Evolutionary conservation across 306 rosid species (phyloP).

Genomic region (Fagus crenata): DNA sequence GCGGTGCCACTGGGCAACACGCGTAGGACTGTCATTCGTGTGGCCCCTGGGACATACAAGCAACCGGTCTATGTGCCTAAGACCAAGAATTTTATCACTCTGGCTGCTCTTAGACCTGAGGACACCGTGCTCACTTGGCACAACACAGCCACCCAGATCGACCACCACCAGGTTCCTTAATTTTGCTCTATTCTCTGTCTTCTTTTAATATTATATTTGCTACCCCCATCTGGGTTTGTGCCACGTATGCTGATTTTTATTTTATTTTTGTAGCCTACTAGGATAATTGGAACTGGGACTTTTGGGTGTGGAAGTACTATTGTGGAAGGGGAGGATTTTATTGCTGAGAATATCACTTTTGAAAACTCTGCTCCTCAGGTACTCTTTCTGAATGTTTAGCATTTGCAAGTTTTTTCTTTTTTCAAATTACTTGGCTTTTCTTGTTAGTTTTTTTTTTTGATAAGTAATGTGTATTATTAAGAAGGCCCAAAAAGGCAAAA

Average conservation of each 20-base stretch:
- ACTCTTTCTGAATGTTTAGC: conserved; percentile 15
- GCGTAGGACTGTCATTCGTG: conserved; percentile 65
- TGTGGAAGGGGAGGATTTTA: conserved; percentile 92
- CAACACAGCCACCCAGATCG: conserved; percentile 71
- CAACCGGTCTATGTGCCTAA: conserved; percentile 83
- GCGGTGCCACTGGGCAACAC: conserved; percentile 75
- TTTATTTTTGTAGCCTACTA: conserved; percentile 47
- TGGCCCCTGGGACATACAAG: conserved; percentile 67
- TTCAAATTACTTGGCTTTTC: conserved; percentile 17
- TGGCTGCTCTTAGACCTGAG: conserved; percentile 59
- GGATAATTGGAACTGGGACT: conserved; percentile 78
- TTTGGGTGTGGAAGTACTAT: conserved; percentile 83
- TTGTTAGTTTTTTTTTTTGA: too few relatives aligned
- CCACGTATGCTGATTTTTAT: conserved; percentile 5
- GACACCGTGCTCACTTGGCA: conserved; percentile 77
- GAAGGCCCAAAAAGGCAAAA: too few relatives aligned
- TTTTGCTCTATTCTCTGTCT: not conserved
- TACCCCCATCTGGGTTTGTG: conserved; percentile 25
- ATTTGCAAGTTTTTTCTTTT: not conserved
- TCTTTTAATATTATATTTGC: not conserved
- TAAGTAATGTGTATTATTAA: too few relatives aligned
- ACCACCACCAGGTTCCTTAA: conserved; percentile 63
- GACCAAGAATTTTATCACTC: conserved; percentile 79
- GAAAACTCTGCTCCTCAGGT: conserved; percentile 91
- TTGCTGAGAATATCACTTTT: conserved; percentile 88